Percentiles rank a stretch among this genome's conserved stretches.
These are phyloP conservation scores for Fusarium solani-melongenae DNA, from an alignment of 2,329 filamentous ascomycete genomes.

Conservation along the genomic window DNA sequence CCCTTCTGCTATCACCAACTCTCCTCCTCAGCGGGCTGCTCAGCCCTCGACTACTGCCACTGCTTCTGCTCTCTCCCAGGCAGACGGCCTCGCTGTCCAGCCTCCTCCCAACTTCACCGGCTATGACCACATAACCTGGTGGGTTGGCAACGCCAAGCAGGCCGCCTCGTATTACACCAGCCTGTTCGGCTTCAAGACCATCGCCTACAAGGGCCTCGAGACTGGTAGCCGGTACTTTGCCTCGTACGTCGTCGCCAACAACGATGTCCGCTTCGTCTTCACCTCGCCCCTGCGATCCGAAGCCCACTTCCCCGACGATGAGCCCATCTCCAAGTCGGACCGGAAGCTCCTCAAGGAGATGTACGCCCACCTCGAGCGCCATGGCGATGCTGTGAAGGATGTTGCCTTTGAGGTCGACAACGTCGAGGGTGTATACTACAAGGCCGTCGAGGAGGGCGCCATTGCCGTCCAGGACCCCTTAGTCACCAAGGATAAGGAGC, in stretches of 20 bases:
- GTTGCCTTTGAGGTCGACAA: slow-evolving; percentile 95
- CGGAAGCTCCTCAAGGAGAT: slow-evolving; percentile 76
- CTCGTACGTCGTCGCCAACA: slow-evolving; percentile 85
- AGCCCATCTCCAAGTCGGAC: slow-evolving; percentile 73
- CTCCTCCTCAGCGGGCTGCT: slow-evolving; percentile 57
- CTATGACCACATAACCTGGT: slow-evolving; percentile 96
- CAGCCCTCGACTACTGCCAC: slow-evolving; percentile 47
- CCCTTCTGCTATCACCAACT: slow-evolving; percentile 67
- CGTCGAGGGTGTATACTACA: slow-evolving; percentile 81
- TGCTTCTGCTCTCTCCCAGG: slow-evolving; percentile 46
- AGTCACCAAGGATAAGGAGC: slow-evolving; percentile 64
- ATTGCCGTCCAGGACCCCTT: slow-evolving; percentile 71
- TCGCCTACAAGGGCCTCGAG: slow-evolving; percentile 90
- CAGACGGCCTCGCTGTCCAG: slow-evolving; percentile 65
- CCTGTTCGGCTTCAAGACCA: slow-evolving; percentile 84
- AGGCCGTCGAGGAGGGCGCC: slow-evolving; percentile 75
- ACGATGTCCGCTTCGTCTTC: slow-evolving; percentile 82
- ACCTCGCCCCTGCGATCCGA: slow-evolving; percentile 80
- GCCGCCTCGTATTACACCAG: slow-evolving; percentile 88
- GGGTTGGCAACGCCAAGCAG: slow-evolving; percentile 97
- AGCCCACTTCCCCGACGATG: slow-evolving; percentile 64
- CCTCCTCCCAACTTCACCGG: slow-evolving; percentile 74
- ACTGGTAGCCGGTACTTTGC: slow-evolving; percentile 85
- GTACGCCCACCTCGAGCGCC: slow-evolving; percentile 83
- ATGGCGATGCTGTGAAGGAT: slow-evolving; percentile 95